phyloP scores from a whole-genome alignment of 371 early-diverging fungal genomes.

The Synchytrium microbalum region DNA sequence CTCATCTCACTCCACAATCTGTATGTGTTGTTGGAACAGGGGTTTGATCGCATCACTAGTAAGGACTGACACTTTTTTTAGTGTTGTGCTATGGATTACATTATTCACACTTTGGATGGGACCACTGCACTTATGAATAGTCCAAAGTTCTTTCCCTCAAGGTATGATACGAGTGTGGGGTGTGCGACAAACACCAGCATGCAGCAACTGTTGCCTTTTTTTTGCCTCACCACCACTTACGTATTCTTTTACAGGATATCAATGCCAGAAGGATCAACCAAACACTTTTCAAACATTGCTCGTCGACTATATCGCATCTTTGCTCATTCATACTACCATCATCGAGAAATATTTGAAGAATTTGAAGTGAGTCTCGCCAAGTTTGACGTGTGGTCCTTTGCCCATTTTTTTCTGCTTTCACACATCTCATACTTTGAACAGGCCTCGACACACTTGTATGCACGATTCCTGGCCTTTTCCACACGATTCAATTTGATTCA shows the following conservation, averaged over 20 bases:
- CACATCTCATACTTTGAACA: constrained; percentile 15
- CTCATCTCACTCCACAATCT: constrained; percentile 71
- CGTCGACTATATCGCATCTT: constrained; percentile 90
- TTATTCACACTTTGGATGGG: constrained; percentile 85
- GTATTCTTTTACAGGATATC: constrained; percentile 32
- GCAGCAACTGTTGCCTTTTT: not conserved
- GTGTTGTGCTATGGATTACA: constrained; percentile 90
- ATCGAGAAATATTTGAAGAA: constrained; percentile 73
- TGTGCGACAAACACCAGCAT: constrained; percentile 5
- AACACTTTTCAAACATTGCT: constrained; percentile 80
- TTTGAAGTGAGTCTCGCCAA: constrained; percentile 56
- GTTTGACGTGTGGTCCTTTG: not conserved
- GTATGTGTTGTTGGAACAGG: constrained; percentile 33
- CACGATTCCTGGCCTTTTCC: constrained; percentile 65
- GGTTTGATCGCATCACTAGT: not conserved
- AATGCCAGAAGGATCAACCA: constrained; percentile 62
- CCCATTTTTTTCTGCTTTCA: not conserved
- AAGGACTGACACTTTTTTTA: constrained; percentile 19
- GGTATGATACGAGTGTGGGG: no score
- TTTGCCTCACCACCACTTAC: not conserved
- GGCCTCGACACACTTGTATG: constrained; percentile 69
- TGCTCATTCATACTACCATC: constrained; percentile 90
- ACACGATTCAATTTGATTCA: constrained; percentile 32
- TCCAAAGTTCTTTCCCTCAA: constrained; percentile 66
- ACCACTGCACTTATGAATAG: constrained; percentile 74